Conservation (phyloP, 768 basidiomycete genomes). For the Aureoboletus auriporus region DNA sequence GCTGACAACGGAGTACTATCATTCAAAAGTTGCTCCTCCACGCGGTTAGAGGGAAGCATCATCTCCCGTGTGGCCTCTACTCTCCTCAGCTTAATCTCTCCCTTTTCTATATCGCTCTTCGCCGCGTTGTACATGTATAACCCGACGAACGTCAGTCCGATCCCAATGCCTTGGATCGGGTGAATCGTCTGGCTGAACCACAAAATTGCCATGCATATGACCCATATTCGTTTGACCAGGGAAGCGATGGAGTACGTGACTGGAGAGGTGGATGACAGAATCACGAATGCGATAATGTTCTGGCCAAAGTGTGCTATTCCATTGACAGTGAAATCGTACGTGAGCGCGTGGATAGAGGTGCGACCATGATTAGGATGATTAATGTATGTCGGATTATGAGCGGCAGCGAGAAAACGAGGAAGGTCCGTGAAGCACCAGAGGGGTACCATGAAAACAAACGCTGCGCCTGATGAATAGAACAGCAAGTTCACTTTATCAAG, state of each 20-base stretch:
- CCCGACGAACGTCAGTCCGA: conserved; percentile 82
- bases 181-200: conserved; percentile 93
- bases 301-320: conserved; percentile 96
- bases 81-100: conserved; percentile 82
- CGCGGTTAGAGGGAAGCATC: conserved; percentile 64
- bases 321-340: conserved; percentile 87
- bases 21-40: conserved; percentile 50
- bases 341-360: conserved; percentile 55
- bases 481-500: conserved; percentile 97
- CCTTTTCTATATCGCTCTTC: conserved; percentile 87
- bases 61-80: conserved; percentile 69
- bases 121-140: conserved; percentile 96
- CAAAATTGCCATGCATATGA: conserved; percentile 95
- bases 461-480: conserved; percentile 90
- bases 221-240: conserved; percentile 94
- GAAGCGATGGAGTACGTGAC: conserved; percentile 99
- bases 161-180: conserved; percentile 84
- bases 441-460: conserved; percentile 94
- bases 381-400: conserved; percentile 38
- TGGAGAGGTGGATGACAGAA: conserved; percentile 92
- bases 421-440: conserved; percentile 92
- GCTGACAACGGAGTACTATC: conserved; percentile 33
- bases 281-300: conserved; percentile 96
- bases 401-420: conserved; percentile 52
- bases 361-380: conserved; percentile 45